phyloP scores from a whole-genome alignment of 208 protist species.

The Trypanosoma cruzi region DNA sequence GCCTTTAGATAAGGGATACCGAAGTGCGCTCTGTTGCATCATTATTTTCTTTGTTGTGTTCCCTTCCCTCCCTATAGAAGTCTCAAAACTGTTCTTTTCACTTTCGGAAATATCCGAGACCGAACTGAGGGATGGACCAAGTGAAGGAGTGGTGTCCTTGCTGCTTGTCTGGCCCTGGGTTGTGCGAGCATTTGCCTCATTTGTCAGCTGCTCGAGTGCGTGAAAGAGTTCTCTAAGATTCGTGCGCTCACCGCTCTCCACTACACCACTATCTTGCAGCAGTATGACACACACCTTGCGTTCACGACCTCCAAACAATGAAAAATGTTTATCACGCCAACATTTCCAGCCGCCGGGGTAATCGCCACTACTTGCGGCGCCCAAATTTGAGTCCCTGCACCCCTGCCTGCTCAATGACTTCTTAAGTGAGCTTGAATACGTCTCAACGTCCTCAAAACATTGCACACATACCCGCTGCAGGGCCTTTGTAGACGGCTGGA shows the following conservation, averaged over 20 bases:
- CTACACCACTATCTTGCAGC: slow-evolving; percentile 4
- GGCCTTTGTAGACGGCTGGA: background rate
- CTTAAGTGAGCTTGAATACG: too few species aligned
- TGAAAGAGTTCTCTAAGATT: slow-evolving; percentile 5
- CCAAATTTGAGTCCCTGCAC: background rate
- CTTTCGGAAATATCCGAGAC: slow-evolving; percentile 6
- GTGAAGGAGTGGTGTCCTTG: slow-evolving; percentile 9
- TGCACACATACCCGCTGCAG: slow-evolving; percentile 9
- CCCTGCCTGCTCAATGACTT: background rate
- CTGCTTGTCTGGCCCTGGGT: background rate
- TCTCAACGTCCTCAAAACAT: background rate
- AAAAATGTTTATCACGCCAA: background rate
- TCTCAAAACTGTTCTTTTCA: background rate
- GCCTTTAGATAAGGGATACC: background rate
- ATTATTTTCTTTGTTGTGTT: background rate
- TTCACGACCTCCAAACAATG: slow-evolving; percentile 4
- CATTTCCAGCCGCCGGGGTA: too few species aligned
- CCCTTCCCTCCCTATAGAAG: too few species aligned
- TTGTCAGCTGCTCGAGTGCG: slow-evolving; percentile 4
- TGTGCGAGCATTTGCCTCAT: background rate
- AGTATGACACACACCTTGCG: slow-evolving; percentile 22
- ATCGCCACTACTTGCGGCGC: too few species aligned
- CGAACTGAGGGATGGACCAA: slow-evolving; percentile 9
- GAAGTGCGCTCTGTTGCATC: background rate
- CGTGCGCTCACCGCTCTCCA: background rate